Evolutionary conservation across 768 basidiomycete genomes (phyloP).

Genomic region (Tubosaeta sp.): DNA sequence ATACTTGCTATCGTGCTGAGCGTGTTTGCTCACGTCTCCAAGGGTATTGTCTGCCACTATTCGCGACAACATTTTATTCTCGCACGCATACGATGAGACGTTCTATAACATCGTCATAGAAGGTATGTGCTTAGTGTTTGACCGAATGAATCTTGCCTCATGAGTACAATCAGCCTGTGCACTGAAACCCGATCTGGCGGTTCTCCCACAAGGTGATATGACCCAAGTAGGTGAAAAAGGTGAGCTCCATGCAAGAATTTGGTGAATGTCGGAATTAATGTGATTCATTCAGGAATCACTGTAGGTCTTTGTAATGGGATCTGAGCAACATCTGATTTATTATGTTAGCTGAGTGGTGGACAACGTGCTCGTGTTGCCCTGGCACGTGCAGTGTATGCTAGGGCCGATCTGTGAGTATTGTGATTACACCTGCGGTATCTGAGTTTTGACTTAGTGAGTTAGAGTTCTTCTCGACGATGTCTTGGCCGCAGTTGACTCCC

Average conservation of each 20-base stretch:
- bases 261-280: not conserved
- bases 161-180: slow-evolving; percentile 62
- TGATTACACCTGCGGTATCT: too few species aligned
- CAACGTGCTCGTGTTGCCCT: slow-evolving; percentile 80
- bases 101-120: slow-evolving; percentile 84
- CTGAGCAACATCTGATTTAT: slow-evolving; percentile 12
- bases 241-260: slow-evolving; percentile 16
- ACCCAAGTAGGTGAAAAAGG: slow-evolving; percentile 88
- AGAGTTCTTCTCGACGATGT: slow-evolving; percentile 87
- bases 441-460: not conserved
- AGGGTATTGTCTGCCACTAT: slow-evolving; percentile 86
- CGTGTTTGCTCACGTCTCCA: not conserved
- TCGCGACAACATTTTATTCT: slow-evolving; percentile 90
- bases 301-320: slow-evolving; percentile 32
- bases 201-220: slow-evolving; percentile 78
- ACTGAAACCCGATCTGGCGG: slow-evolving; percentile 69
- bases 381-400: slow-evolving; percentile 86
- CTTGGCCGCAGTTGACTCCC: slow-evolving; percentile 80
- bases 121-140: slow-evolving; percentile 36
- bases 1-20: not conserved
- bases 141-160: not conserved
- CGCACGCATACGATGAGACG: slow-evolving; percentile 78
- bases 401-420: slow-evolving; percentile 73
- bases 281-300: slow-evolving; percentile 44
- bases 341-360: slow-evolving; percentile 66